These are phyloP conservation scores for Aspergillus sp. DNA, from an alignment of 2,329 filamentous ascomycete genomes.

Conservation along the genomic window DNA sequence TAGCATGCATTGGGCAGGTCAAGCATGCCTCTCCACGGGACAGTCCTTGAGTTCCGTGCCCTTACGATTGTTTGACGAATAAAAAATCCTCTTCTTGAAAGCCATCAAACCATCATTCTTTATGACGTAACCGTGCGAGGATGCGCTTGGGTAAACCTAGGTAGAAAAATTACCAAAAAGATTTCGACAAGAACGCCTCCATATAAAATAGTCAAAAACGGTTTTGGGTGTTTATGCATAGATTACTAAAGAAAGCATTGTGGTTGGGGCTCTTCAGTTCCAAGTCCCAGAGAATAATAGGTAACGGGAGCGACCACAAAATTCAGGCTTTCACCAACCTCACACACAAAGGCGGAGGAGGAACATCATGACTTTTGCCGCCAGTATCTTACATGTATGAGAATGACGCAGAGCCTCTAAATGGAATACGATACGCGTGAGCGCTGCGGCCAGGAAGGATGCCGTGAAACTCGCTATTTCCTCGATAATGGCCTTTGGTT, in stretches of 20 bases:
- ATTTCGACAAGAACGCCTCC: no score
- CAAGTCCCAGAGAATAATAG: neutral
- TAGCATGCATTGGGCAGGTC: slow-evolving; percentile 35
- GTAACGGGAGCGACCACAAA: neutral
- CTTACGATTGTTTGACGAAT: slow-evolving; percentile 42
- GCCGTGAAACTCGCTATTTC: slow-evolving; percentile 71
- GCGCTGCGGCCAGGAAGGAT: slow-evolving; percentile 60
- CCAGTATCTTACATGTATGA: slow-evolving; percentile 2
- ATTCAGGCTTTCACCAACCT: neutral
- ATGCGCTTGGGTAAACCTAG: neutral
- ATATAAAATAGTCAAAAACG: neutral
- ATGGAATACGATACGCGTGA: slow-evolving; percentile 49
- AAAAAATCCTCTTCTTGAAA: slow-evolving; percentile 24
- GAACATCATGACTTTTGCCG: slow-evolving; percentile 3
- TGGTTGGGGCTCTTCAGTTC: neutral
- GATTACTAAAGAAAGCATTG: neutral
- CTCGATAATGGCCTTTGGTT: slow-evolving; percentile 74
- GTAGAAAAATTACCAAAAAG: neutral
- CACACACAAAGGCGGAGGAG: neutral
- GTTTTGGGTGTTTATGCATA: neutral
- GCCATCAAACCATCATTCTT: neutral
- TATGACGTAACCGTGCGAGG: neutral
- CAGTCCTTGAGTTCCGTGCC: slow-evolving; percentile 35
- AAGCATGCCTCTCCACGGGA: slow-evolving; percentile 30
- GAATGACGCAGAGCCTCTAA: slow-evolving; percentile 31